phyloP scores from a whole-genome alignment of 345 rosid genomes.

The Melastoma malabathricum region DNA sequence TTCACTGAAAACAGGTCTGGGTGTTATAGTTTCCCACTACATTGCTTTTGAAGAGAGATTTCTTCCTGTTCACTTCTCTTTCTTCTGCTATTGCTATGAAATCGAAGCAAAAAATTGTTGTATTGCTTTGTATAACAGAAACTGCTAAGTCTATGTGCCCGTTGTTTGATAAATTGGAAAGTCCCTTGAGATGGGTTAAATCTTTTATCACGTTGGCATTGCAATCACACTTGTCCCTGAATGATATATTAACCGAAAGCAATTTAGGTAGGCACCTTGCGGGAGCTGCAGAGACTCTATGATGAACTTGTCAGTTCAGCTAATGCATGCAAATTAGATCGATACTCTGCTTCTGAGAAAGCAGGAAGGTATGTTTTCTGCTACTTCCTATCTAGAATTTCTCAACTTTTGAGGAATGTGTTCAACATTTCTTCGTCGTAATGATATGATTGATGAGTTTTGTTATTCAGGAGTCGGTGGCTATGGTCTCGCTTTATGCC shows the following conservation, averaged over 20 bases:
- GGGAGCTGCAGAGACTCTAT: constrained; percentile 82
- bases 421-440: constrained; percentile 1
- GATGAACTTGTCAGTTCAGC: constrained; percentile 75
- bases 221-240: not conserved
- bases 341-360: constrained; percentile 76
- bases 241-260: not conserved
- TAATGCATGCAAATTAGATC: constrained; percentile 73
- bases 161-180: too few species aligned
- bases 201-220: too few species aligned
- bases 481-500: constrained; percentile 85
- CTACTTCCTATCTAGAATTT: constrained; percentile 3
- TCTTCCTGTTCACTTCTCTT: not conserved
- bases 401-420: not conserved
- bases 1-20: not conserved
- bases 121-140: too few species aligned
- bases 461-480: constrained; percentile 74
- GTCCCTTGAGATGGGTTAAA: too few species aligned
- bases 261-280: constrained; percentile 61
- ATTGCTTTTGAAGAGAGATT: not conserved
- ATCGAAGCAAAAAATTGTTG: too few species aligned
- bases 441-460: not conserved
- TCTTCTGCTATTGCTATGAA: too few species aligned
- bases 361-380: constrained; percentile 39
- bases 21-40: not conserved
- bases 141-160: too few species aligned